Percentiles rank a stretch among this genome's conserved stretches.
phyloP scores from a whole-genome alignment of 768 basidiomycete species.

The Termitomyces sp. region DNA sequence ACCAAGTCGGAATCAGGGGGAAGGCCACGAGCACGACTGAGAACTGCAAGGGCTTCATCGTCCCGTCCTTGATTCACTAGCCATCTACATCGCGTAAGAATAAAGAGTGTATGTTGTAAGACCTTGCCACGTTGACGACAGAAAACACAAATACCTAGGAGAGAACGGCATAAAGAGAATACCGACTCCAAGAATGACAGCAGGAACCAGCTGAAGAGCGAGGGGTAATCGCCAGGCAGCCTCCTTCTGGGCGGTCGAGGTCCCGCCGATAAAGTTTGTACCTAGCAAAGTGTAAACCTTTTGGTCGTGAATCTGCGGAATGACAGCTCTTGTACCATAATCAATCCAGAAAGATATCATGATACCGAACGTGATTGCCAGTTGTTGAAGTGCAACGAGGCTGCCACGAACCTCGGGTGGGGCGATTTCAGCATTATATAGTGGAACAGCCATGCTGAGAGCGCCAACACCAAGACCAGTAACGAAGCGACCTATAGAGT shows the following conservation, averaged over 20 bases:
- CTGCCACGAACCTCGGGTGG: conserved; percentile 81
- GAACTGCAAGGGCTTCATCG: conserved; percentile 61
- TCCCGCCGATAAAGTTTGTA: conserved; percentile 70
- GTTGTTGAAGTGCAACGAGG: conserved; percentile 75
- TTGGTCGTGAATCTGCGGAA: neutral
- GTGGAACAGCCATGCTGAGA: conserved; percentile 76
- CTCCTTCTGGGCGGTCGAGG: conserved; percentile 46
- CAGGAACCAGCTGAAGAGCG: conserved; percentile 69
- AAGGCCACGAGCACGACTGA: conserved; percentile 53
- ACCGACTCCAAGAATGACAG: conserved; percentile 61
- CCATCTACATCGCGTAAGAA: conserved; percentile 37
- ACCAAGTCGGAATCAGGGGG: conserved; percentile 58
- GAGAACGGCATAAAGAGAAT: conserved; percentile 78
- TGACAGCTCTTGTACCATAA: conserved; percentile 25
- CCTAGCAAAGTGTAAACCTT: conserved; percentile 43
- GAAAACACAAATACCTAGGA: conserved; percentile 40
- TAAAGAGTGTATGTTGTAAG: neutral
- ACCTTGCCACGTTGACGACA: neutral
- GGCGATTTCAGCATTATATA: conserved; percentile 68
- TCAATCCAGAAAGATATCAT: conserved; percentile 59
- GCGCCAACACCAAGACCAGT: conserved; percentile 81
- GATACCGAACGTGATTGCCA: conserved; percentile 78
- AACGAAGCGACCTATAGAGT: conserved; percentile 53
- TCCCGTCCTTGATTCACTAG: conserved; percentile 74
- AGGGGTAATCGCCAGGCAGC: conserved; percentile 76